Percentiles rank a stretch among this genome's conserved stretches.
Conservation (phyloP, 2,329 filamentous ascomycete genomes). For the Fusarium gaditjirri region DNA sequence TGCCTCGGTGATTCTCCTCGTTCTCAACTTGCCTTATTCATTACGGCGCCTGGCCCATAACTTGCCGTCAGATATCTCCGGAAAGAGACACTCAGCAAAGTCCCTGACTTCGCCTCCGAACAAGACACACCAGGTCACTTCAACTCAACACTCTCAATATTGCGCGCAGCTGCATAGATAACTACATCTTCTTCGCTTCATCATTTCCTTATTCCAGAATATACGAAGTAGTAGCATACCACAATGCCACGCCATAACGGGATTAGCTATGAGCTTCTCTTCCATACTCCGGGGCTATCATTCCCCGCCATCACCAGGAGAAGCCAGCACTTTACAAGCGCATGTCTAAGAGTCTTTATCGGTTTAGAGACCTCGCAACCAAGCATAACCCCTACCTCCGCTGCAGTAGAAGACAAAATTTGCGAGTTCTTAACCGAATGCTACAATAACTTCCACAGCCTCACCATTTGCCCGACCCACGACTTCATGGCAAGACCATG, state of each 20-base stretch:
- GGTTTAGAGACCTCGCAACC: too few species aligned
- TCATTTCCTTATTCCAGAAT: background rate
- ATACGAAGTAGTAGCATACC: background rate
- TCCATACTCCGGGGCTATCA: background rate
- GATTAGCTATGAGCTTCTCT: background rate
- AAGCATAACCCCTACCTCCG: background rate
- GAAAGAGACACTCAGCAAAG: too few species aligned
- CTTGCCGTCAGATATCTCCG: background rate
- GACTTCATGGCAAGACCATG: background rate
- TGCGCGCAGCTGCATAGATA: background rate
- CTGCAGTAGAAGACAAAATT: background rate
- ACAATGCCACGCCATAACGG: background rate
- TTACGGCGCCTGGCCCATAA: background rate
- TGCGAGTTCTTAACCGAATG: background rate
- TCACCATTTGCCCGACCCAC: background rate
- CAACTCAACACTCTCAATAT: background rate
- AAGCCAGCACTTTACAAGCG: background rate
- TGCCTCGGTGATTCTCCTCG: background rate
- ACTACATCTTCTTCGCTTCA: background rate
- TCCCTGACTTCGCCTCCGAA: background rate
- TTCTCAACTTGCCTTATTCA: background rate
- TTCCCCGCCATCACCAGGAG: background rate
- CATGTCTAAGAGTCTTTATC: background rate
- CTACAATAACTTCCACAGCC: background rate
- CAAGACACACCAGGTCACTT: background rate